These are phyloP conservation scores for Penicillium sp. DNA, from an alignment of 2,329 filamentous ascomycete genomes.

Conservation along the genomic window DNA sequence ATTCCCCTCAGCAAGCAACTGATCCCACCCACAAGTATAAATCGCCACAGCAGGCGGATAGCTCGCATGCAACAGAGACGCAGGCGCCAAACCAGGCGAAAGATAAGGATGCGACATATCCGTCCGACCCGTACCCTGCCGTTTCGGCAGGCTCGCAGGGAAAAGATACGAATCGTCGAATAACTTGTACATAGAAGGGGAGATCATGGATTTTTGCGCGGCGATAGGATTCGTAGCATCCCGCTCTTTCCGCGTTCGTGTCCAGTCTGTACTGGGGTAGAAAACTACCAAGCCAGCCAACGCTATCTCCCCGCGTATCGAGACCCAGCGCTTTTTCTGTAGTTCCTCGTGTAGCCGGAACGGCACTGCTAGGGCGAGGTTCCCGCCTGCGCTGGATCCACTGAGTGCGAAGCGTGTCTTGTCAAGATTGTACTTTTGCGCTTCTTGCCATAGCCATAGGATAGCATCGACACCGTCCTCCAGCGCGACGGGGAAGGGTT, in stretches of 20 bases:
- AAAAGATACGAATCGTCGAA: constrained; percentile 22
- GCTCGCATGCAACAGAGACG: constrained; percentile 7
- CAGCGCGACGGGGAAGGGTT: constrained; percentile 23
- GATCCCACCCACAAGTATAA: constrained; percentile 27
- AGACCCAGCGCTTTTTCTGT: neutral
- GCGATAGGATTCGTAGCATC: constrained; percentile 21
- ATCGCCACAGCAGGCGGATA: constrained; percentile 19
- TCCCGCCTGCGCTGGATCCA: constrained; percentile 23
- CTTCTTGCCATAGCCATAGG: constrained; percentile 22
- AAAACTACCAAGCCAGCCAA: constrained; percentile 19
- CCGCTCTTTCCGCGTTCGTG: constrained; percentile 13
- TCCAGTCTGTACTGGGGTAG: constrained; percentile 21
- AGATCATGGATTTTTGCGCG: constrained; percentile 10
- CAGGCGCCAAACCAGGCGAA: constrained; percentile 19
- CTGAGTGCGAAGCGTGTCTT: constrained; percentile 14
- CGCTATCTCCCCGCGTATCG: neutral
- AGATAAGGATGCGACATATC: constrained; percentile 23
- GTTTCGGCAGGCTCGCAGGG: constrained; percentile 9
- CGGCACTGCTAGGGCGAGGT: constrained; percentile 18
- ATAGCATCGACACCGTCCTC: constrained; percentile 29
- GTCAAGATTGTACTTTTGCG: constrained; percentile 21
- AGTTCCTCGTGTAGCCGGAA: constrained; percentile 16
- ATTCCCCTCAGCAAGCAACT: constrained; percentile 23
- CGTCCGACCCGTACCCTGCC: neutral
- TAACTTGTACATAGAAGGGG: constrained; percentile 10